These are phyloP conservation scores for Penicillium glabrum DNA, from an alignment of 2,329 filamentous ascomycete species.

Conservation along the genomic window DNA sequence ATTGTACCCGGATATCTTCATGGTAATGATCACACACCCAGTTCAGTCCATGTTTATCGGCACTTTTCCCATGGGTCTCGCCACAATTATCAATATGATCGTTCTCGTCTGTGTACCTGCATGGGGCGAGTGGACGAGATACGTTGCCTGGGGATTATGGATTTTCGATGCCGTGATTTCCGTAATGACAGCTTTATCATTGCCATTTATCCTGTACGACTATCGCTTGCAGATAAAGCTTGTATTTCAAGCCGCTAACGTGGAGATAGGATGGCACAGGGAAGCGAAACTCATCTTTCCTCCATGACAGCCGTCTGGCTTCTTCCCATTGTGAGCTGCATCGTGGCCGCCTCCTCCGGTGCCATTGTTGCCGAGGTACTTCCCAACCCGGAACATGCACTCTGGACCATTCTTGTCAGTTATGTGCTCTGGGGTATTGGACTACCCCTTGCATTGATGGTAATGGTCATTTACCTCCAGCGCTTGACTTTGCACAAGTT, in stretches of 20 bases:
- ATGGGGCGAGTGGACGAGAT: conserved; percentile 61
- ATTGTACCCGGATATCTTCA: conserved; percentile 66
- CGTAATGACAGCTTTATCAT: conserved; percentile 54
- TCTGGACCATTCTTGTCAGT: conserved; percentile 63
- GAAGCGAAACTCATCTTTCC: conserved; percentile 39
- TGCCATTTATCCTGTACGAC: conserved; percentile 58
- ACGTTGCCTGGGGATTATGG: conserved; percentile 59
- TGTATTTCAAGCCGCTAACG: background rate
- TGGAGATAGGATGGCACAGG: conserved; percentile 22
- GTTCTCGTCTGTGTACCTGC: conserved; percentile 58
- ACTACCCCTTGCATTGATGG: conserved; percentile 60
- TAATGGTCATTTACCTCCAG: conserved; percentile 69
- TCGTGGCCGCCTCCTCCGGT: conserved; percentile 66
- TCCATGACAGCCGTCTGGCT: conserved; percentile 67
- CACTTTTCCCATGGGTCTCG: conserved; percentile 67
- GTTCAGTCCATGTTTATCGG: conserved; percentile 68
- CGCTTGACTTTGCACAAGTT: conserved; percentile 67
- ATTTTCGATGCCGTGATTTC: conserved; percentile 58
- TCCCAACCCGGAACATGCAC: conserved; percentile 54
- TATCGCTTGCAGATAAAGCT: too few relatives aligned
- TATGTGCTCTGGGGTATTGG: conserved; percentile 74
- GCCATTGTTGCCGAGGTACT: conserved; percentile 62
- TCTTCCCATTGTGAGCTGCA: conserved; percentile 65
- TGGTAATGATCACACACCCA: conserved; percentile 65
- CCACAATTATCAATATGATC: conserved; percentile 67